A percentile compares a stretch with the other conserved stretches of the same genome.
phyloP scores from a whole-genome alignment of 2,329 filamentous ascomycete species.

The Alternaria novae-zelandiae region DNA sequence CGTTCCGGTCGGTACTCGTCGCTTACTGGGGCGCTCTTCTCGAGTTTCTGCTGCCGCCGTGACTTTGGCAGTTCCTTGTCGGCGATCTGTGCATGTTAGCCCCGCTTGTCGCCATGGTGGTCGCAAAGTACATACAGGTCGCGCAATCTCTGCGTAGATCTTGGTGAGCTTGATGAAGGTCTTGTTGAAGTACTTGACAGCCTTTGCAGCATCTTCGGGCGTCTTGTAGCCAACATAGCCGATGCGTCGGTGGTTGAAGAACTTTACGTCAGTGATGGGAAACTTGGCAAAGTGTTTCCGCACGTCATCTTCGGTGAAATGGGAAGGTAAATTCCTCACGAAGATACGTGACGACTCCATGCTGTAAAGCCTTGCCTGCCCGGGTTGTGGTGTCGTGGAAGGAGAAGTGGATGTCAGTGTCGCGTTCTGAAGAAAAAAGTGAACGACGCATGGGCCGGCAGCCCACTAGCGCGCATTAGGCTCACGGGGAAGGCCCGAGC shows the following conservation, averaged over 20 bases:
- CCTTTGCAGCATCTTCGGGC: constrained; percentile 77
- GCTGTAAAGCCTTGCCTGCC: constrained; percentile 23
- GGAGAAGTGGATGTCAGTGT: constrained; percentile 4
- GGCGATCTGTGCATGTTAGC: constrained; percentile 43
- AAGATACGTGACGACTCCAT: constrained; percentile 81
- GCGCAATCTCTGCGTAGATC: constrained; percentile 87
- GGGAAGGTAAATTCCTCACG: constrained; percentile 78
- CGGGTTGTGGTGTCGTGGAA: constrained; percentile 7
- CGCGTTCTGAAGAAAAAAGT: constrained; percentile 21
- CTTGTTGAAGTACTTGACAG: constrained; percentile 94
- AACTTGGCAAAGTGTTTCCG: constrained; percentile 85
- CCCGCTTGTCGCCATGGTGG: neutral
- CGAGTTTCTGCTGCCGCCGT: constrained; percentile 38
- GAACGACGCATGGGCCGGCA: constrained; percentile 10
- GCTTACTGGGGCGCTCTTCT: constrained; percentile 27
- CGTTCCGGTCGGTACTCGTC: constrained; percentile 36
- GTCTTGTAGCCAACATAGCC: constrained; percentile 95
- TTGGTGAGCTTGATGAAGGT: constrained; percentile 96
- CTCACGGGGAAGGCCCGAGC: constrained; percentile 8
- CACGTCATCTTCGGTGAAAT: constrained; percentile 82
- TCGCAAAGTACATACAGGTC: constrained; percentile 65
- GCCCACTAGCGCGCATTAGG: constrained; percentile 3
- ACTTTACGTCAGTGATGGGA: constrained; percentile 87
- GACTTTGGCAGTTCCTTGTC: constrained; percentile 46
- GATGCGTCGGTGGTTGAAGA: constrained; percentile 87